A percentile compares a stretch with the other conserved stretches of the same genome.
These are phyloP conservation scores for Herpotrichia juniperi DNA, from an alignment of 2,329 filamentous ascomycete species.

Conservation along the genomic window DNA sequence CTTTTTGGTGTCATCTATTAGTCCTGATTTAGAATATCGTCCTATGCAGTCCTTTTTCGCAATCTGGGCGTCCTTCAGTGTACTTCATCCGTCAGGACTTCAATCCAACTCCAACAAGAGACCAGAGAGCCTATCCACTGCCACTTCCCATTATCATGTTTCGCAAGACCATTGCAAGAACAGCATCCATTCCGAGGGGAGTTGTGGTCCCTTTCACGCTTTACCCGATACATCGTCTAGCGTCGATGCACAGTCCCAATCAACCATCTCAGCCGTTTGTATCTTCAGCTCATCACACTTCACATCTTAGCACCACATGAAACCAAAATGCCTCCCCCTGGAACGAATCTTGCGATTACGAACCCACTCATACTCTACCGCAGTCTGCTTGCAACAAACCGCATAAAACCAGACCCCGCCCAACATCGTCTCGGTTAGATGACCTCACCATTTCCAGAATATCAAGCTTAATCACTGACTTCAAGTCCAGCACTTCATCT, in stretches of 20 bases:
- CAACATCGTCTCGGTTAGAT: constrained; percentile 67
- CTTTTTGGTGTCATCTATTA: background rate
- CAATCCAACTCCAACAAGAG: too few relatives aligned
- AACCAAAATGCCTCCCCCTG: constrained; percentile 40
- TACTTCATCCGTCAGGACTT: too few relatives aligned
- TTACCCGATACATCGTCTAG: constrained; percentile 29
- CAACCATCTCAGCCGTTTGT: constrained; percentile 24
- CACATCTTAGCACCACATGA: background rate
- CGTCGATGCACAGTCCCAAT: constrained; percentile 15
- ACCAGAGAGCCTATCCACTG: too few relatives aligned
- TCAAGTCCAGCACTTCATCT: constrained; percentile 69
- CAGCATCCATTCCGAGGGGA: too few relatives aligned
- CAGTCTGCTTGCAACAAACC: constrained; percentile 69
- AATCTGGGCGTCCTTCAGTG: too few relatives aligned
- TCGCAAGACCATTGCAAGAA: background rate
- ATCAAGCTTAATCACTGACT: constrained; percentile 26
- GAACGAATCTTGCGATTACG: constrained; percentile 54
- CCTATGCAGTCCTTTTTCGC: too few relatives aligned
- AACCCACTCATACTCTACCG: constrained; percentile 81
- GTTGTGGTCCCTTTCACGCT: constrained; percentile 20
- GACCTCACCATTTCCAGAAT: constrained; percentile 27
- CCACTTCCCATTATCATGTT: too few relatives aligned
- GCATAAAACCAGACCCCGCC: constrained; percentile 71
- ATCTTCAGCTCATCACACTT: background rate
- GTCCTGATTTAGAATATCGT: too few relatives aligned